Evolutionary conservation across 2,329 filamentous ascomycete species (phyloP).

Genomic region (Harringtonia lauricola): DNA sequence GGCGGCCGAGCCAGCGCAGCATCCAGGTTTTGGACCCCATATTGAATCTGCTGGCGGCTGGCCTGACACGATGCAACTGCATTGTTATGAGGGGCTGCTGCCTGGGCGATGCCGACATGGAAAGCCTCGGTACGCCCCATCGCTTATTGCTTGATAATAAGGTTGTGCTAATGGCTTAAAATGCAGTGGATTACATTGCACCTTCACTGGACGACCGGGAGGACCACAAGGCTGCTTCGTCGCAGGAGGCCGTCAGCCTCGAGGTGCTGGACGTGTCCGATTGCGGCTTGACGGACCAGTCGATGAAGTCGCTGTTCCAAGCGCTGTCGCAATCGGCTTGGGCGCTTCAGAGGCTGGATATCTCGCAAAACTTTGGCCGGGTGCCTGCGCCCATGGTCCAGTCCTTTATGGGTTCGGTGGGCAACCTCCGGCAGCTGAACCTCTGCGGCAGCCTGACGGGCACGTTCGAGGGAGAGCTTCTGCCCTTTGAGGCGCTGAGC

Average conservation of each 20-base stretch:
- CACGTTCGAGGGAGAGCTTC: constrained; percentile 30
- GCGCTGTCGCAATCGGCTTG: constrained; percentile 24
- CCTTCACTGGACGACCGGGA: constrained; percentile 1
- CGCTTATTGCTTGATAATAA: constrained; percentile 1
- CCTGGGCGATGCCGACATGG: constrained; percentile 33
- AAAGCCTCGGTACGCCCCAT: constrained; percentile 30
- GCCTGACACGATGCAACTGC: constrained; percentile 38
- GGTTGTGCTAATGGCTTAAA: too few relatives aligned
- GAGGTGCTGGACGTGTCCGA: constrained; percentile 38
- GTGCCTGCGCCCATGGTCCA: constrained; percentile 36
- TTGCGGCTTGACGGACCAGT: constrained; percentile 38
- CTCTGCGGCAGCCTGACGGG: constrained; percentile 40
- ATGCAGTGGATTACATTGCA: constrained; percentile 6
- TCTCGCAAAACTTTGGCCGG: constrained; percentile 41
- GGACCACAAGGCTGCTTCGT: neutral
- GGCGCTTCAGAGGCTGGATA: constrained; percentile 35
- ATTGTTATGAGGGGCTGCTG: constrained; percentile 39
- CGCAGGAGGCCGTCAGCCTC: constrained; percentile 21
- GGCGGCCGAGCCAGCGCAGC: constrained; percentile 1
- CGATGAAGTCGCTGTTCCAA: constrained; percentile 35
- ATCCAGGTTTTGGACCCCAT: constrained; percentile 28
- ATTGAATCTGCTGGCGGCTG: constrained; percentile 28
- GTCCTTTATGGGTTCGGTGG: constrained; percentile 30
- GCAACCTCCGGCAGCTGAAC: constrained; percentile 34
- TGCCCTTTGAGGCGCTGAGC: constrained; percentile 31